These are phyloP conservation scores for Chlamydomonas applanata DNA, from an alignment of 139 green algal species.

Conservation along the genomic window DNA sequence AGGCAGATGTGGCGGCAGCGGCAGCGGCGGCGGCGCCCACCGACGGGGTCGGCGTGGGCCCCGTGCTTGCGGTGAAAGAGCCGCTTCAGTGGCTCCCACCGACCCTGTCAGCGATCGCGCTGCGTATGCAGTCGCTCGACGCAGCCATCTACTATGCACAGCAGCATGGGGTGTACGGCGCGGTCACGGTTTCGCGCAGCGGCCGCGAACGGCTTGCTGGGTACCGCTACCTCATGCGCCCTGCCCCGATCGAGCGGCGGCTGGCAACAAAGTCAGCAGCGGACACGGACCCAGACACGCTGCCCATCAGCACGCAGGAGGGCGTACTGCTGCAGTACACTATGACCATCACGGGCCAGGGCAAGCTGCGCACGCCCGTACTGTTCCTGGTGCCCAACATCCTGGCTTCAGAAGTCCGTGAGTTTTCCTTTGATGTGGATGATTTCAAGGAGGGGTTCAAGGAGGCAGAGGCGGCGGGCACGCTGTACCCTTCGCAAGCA, in stretches of 20 bases:
- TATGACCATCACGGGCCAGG: not conserved
- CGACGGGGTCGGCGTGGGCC: not conserved
- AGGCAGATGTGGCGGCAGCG: not conserved
- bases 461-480: not conserved
- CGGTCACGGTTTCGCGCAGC: not conserved
- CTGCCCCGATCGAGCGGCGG: not conserved
- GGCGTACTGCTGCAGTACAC: too few relatives aligned
- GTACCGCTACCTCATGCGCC: slow-evolving; percentile 13
- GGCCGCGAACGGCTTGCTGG: slow-evolving; percentile 9
- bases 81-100: slow-evolving; percentile 76
- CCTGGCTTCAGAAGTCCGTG: not conserved
- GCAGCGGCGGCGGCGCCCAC: not conserved
- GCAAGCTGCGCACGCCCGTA: not conserved
- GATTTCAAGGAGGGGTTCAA: not conserved
- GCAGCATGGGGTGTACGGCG: not conserved
- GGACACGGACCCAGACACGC: too few relatives aligned
- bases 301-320: too few relatives aligned
- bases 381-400: not conserved
- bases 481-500: not conserved
- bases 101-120: slow-evolving; percentile 61
- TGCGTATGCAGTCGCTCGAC: slow-evolving; percentile 70
- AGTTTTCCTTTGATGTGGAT: slow-evolving; percentile 2
- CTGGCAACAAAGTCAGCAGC: not conserved
- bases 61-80: slow-evolving; percentile 11
- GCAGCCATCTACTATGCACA: slow-evolving; percentile 44